Evolutionary conservation across 441 rosid species (phyloP), one percentile per base, ranked within the genome.

Genomic region (Pelargonium myrrhifolium): DNA sequence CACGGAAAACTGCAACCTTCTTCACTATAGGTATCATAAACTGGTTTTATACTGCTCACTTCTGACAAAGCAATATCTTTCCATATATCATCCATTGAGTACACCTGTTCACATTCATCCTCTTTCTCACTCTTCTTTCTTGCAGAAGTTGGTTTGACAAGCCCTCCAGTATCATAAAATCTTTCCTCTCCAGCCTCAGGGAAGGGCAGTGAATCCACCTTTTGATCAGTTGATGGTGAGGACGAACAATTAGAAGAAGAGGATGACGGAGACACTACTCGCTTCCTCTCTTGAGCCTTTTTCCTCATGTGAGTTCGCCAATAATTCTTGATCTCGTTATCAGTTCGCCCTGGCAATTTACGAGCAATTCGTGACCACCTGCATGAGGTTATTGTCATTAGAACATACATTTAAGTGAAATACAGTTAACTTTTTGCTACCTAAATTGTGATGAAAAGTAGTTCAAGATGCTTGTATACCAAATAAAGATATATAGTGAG

Each of bases 321-420:
- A 5, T 86, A 93, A 70, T 93, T 93, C 89, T 93, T 93, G n/a
- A 93, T 93, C 80, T 93, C 98, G 59, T 93, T 93, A 71, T 93
- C 98, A 1, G 98, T 93, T 28, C 98, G 79, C 65, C 98, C 98
- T 2, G 98, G 98, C 73, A 93, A 71, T 71, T 84, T 90, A 43
- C 86, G 82, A 58, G 98, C 98, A 71, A 93, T 93, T 75, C 87
- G 89, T 4, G 98, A 90, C 98, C 98, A 93, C 75, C 98, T 92
- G 78, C 82, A 72, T 1, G 68, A 63, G 67, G 60, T 67, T 26
- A 53, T 65, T 61, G 10, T 65, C 62, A 40, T 64, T 53, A 37
- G 28, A 31, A 39, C 39, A 20, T 49, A 40, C 18, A 42, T 53
- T 3, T 12, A 58, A 45, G 18, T 65, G 65, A 66, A 65, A 5